Base-by-base conservation (phyloP, 768 basidiomycete genomes). In the Leucocoprinus sp. region DNA sequence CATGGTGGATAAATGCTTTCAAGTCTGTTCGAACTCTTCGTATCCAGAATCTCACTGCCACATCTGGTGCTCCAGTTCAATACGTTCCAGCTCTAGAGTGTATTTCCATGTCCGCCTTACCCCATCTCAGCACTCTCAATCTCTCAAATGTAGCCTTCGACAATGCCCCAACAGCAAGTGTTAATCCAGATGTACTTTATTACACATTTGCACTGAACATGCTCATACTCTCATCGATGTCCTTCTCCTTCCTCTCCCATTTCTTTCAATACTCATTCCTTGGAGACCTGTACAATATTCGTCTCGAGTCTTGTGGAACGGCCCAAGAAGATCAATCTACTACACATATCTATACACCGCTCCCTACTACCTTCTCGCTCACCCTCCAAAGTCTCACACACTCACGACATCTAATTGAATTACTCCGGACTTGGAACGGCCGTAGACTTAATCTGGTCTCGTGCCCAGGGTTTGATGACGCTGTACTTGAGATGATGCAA, bases 391-490 rank as follows among this genome's bases (percentile, higher is more conserved):
- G 36, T 23, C 12, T 44, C 14, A 35, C 43, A 4, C 24, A 44
- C 8, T 17, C 43, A 5, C 15, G 21, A 8, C 35, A 35, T 11
- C 18, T 44, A 4, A 44, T 44, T 24, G 3, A 33, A 19, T 24
- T 44, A 7, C 34, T 44, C 15, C 43, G 43, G 15, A 17, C 23
- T 9, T 44, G 43, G 43, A 18, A 22, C 9, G 43, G 33, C 19
- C 43, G 19, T 5, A 43, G 23, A 27, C 43, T 44, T 24, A 44
- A 15, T 24, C 19, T 44, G 15, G 34, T 24, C n/a, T 44, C 43
- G 7, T 44, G 23, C n/a, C 33, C 43, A n/a, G 43, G 43, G 23
- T 44, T 44, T 27, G 43, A 44, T 15, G 43, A 44, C 26, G 33
- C 43, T 24, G 34, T 44, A 2, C 23, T 44, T 9, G 34, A 15